Evolutionary conservation across 2,329 filamentous ascomycete species (phyloP).

Genomic region (Capronia epimyces): DNA sequence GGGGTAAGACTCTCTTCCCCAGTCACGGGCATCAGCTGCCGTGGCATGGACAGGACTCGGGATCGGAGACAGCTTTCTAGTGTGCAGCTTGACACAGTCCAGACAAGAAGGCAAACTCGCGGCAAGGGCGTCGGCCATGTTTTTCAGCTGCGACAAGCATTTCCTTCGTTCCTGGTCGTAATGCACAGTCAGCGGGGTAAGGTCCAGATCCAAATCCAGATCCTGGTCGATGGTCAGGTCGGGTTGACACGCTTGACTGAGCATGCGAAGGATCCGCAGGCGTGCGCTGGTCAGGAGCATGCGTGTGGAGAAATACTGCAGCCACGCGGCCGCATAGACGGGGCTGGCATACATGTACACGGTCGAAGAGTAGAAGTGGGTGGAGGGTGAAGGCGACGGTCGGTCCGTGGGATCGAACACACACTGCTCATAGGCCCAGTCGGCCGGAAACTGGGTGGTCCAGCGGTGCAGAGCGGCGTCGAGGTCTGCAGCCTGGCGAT

Average conservation of each 20-base stretch:
- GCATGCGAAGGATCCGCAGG: slow-evolving; percentile 24
- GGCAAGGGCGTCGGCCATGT: slow-evolving; percentile 7
- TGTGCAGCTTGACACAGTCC: neutral
- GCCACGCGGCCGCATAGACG: slow-evolving; percentile 29
- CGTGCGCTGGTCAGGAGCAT: slow-evolving; percentile 29
- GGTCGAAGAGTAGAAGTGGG: slow-evolving; percentile 27
- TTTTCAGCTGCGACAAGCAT: slow-evolving; percentile 1
- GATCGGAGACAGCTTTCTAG: too few species aligned
- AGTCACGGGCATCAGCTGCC: too few species aligned
- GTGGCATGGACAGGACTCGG: too few species aligned
- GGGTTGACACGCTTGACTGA: slow-evolving; percentile 8
- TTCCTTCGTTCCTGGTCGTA: neutral
- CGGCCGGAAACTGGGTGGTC: slow-evolving; percentile 9
- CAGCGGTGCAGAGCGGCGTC: slow-evolving; percentile 16
- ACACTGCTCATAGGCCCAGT: slow-evolving; percentile 14
- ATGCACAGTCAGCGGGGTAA: too few species aligned
- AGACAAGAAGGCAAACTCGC: slow-evolving; percentile 13
- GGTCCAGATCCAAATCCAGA: too few species aligned
- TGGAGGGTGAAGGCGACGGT: neutral
- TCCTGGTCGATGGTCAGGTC: neutral
- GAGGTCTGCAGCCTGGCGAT: slow-evolving; percentile 12
- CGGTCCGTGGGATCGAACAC: slow-evolving; percentile 1
- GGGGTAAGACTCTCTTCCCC: too few species aligned
- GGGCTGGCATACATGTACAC: slow-evolving; percentile 29
- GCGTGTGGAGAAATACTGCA: slow-evolving; percentile 28